These are phyloP conservation scores for Ophiostoma quercus DNA, from an alignment of 2,329 filamentous ascomycete species.

Conservation along the genomic window DNA sequence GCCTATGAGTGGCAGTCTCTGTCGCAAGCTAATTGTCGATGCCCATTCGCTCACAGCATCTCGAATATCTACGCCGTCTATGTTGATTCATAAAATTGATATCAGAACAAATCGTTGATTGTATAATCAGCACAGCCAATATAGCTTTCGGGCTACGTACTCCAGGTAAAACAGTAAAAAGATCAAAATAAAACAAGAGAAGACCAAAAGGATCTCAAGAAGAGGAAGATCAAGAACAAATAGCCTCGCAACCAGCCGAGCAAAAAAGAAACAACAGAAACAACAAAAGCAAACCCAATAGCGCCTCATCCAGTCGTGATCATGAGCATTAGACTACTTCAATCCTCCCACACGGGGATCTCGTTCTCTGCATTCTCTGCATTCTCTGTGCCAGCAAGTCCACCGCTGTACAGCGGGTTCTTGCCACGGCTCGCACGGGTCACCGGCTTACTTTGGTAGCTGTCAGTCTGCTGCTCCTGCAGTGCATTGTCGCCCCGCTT, in stretches of 20 bases:
- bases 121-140: too few relatives aligned
- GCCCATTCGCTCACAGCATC: not conserved
- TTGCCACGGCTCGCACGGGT: slow-evolving; percentile 13
- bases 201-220: not conserved
- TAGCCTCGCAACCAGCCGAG: not conserved
- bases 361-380: slow-evolving; percentile 19
- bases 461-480: not conserved
- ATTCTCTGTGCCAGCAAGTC: slow-evolving; percentile 13
- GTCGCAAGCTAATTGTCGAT: too few relatives aligned
- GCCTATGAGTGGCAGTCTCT: not conserved
- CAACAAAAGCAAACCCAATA: not conserved
- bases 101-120: too few relatives aligned
- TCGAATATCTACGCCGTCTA: too few relatives aligned
- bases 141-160: not conserved
- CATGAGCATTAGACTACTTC: not conserved
- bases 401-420: not conserved
- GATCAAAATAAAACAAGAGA: not conserved
- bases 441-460: not conserved
- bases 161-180: not conserved
- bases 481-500: not conserved
- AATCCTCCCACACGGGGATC: slow-evolving; percentile 20
- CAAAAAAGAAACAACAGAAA: not conserved
- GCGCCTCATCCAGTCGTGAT: slow-evolving; percentile 14
- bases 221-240: not conserved
- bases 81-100: too few relatives aligned